phyloP scores from a whole-genome alignment of 2,329 filamentous ascomycete species.

The Didymella pinodella region DNA sequence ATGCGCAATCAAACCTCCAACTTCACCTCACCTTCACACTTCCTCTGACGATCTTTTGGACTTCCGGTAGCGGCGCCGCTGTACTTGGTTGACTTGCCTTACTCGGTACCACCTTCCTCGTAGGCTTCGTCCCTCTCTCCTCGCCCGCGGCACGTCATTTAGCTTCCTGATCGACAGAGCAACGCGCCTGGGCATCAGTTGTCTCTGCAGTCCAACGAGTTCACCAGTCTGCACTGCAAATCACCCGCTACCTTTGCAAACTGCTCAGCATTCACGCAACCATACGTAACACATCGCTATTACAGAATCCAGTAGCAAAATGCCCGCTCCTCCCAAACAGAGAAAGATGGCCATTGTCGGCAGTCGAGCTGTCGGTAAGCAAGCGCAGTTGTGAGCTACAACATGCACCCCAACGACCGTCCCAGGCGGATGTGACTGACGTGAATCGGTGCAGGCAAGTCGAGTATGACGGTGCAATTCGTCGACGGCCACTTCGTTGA shows the following conservation, averaged over 20 bases:
- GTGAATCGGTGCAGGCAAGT: constrained; percentile 74
- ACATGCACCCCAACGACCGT: constrained; percentile 10
- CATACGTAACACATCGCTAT: constrained; percentile 5
- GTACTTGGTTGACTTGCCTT: constrained; percentile 10
- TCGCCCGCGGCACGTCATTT: constrained; percentile 26
- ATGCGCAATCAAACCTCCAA: constrained; percentile 6
- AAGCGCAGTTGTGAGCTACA: constrained; percentile 27
- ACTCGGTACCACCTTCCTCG: constrained; percentile 19
- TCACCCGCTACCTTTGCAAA: constrained; percentile 19
- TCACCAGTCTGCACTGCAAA: constrained; percentile 27
- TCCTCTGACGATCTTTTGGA: constrained; percentile 7
- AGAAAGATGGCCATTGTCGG: constrained; percentile 96
- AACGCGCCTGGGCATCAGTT: constrained; percentile 37
- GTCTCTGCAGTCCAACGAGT: constrained; percentile 30
- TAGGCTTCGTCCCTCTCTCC: constrained; percentile 10
- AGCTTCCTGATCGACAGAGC: constrained; percentile 37
- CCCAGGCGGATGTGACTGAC: constrained; percentile 21
- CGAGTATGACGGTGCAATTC: constrained; percentile 94
- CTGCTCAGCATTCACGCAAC: constrained; percentile 26
- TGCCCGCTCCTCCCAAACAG: constrained; percentile 81
- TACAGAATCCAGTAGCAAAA: constrained; percentile 47
- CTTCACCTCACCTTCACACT: background rate
- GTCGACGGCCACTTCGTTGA: constrained; percentile 99
- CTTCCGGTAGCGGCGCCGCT: constrained; percentile 28
- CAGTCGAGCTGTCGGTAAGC: constrained; percentile 86